Evolutionary conservation across 2,329 filamentous ascomycete species (phyloP).

Genomic region (Fusarium poae): DNA sequence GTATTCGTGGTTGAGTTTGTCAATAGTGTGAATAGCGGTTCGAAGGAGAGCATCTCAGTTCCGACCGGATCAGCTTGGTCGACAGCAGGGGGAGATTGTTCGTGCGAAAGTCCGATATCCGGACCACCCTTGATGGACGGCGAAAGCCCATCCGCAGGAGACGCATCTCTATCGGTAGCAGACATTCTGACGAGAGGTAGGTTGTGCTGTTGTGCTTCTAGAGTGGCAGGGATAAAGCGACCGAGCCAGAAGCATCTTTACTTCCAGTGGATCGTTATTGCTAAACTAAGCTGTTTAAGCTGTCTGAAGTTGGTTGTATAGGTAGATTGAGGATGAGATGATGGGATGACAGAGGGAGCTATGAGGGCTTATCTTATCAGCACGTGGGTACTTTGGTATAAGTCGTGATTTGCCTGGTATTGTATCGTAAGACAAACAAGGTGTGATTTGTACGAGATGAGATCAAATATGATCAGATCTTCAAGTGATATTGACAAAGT

Average conservation of each 20-base stretch:
- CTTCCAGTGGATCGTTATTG: constrained; percentile 8
- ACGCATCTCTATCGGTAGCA: constrained; percentile 44
- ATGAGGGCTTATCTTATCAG: constrained; percentile 50
- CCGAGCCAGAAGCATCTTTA: constrained; percentile 44
- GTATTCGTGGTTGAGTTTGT: constrained; percentile 79
- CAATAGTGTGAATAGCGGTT: constrained; percentile 87
- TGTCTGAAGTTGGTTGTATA: constrained; percentile 24
- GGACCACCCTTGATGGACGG: constrained; percentile 33
- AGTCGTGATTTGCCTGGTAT: background rate
- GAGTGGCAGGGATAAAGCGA: constrained; percentile 30
- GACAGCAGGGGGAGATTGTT: constrained; percentile 22
- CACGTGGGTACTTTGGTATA: constrained; percentile 43
- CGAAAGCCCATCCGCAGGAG: constrained; percentile 33
- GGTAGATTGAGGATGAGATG: constrained; percentile 5
- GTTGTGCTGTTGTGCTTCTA: constrained; percentile 13
- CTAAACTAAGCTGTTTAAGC: constrained; percentile 16
- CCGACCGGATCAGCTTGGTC: constrained; percentile 31
- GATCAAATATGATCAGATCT: background rate
- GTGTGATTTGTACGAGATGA: background rate
- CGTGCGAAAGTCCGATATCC: constrained; percentile 30
- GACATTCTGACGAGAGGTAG: constrained; percentile 38
- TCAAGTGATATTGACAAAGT: background rate
- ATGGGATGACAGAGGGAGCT: constrained; percentile 44
- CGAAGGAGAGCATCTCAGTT: constrained; percentile 64
- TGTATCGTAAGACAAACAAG: background rate